Evolutionary conservation across 2,329 filamentous ascomycete species (phyloP).

Genomic region (Coniochaeta sp.): DNA sequence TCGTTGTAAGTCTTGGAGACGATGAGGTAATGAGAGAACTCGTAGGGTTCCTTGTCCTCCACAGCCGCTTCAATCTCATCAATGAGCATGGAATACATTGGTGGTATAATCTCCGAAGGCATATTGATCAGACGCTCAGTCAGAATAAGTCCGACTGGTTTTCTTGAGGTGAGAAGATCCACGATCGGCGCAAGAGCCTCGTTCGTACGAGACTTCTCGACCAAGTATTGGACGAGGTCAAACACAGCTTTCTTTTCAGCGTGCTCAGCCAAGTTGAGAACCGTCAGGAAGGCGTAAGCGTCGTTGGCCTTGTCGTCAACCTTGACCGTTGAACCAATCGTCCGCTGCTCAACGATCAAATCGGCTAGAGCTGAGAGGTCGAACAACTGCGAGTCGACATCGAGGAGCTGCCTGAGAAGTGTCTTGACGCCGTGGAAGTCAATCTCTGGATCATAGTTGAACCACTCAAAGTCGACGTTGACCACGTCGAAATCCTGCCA

Average conservation of each 20-base stretch:
- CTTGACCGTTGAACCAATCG: conserved; percentile 91
- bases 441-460: conserved; percentile 81
- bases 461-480: conserved; percentile 98
- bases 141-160: conserved; percentile 76
- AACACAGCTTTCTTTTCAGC: conserved; percentile 66
- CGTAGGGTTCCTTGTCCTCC: conserved; percentile 84
- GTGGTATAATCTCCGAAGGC: conserved; percentile 84
- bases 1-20: conserved; percentile 90
- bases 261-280: conserved; percentile 75
- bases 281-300: conserved; percentile 86
- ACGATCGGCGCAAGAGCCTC: conserved; percentile 48
- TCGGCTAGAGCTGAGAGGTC: conserved; percentile 83
- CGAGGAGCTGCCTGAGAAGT: conserved; percentile 84
- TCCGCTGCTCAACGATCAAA: conserved; percentile 76
- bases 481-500: conserved; percentile 79
- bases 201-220: conserved; percentile 40
- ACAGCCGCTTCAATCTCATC: conserved; percentile 87
- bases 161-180: conserved; percentile 46
- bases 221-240: conserved; percentile 64
- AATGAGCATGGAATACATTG: conserved; percentile 88
- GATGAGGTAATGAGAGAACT: conserved; percentile 88
- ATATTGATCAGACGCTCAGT: conserved; percentile 94
- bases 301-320: conserved; percentile 92
- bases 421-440: conserved; percentile 95
- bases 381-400: conserved; percentile 77